phyloP scores from a whole-genome alignment of 2,329 filamentous ascomycete species.

The Trichophyton equinum region DNA sequence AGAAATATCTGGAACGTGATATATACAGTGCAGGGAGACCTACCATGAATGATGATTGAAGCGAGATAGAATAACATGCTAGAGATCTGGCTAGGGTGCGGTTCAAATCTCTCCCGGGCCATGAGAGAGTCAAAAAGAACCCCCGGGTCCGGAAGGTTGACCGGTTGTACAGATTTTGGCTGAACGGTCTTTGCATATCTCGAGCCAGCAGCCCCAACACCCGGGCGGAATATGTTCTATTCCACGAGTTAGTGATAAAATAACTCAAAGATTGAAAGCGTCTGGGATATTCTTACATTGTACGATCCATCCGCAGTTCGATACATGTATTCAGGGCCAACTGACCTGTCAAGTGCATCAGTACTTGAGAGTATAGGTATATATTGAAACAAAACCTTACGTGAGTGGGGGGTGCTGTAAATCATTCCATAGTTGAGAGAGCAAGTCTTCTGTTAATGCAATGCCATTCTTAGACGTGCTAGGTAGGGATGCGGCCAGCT shows the following conservation, averaged over 20 bases:
- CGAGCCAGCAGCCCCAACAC: slow-evolving; percentile 18
- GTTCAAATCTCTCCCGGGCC: slow-evolving; percentile 15
- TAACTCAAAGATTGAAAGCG: neutral
- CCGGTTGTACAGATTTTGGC: slow-evolving; percentile 12
- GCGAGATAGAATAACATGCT: slow-evolving; percentile 40
- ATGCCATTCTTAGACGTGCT: slow-evolving; percentile 15
- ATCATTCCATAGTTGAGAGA: slow-evolving; percentile 22
- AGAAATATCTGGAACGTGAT: neutral
- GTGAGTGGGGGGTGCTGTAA: slow-evolving; percentile 23
- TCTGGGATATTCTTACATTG: slow-evolving; percentile 10
- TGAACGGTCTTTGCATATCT: slow-evolving; percentile 20
- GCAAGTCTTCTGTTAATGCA: slow-evolving; percentile 18
- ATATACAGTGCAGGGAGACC: neutral
- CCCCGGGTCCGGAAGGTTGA: slow-evolving; percentile 17
- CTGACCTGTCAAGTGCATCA: slow-evolving; percentile 28
- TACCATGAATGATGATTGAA: slow-evolving; percentile 41
- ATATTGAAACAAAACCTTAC: slow-evolving; percentile 13
- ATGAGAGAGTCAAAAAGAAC: slow-evolving; percentile 17
- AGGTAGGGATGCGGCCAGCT: slow-evolving; percentile 20
- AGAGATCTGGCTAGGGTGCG: slow-evolving; percentile 35
- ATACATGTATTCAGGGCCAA: slow-evolving; percentile 22
- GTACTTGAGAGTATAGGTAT: neutral
- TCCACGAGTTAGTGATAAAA: neutral
- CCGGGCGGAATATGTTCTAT: slow-evolving; percentile 16
- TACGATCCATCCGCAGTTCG: slow-evolving; percentile 21